phyloP scores from a whole-genome alignment of 768 basidiomycete genomes.

The Trametes elegans region DNA sequence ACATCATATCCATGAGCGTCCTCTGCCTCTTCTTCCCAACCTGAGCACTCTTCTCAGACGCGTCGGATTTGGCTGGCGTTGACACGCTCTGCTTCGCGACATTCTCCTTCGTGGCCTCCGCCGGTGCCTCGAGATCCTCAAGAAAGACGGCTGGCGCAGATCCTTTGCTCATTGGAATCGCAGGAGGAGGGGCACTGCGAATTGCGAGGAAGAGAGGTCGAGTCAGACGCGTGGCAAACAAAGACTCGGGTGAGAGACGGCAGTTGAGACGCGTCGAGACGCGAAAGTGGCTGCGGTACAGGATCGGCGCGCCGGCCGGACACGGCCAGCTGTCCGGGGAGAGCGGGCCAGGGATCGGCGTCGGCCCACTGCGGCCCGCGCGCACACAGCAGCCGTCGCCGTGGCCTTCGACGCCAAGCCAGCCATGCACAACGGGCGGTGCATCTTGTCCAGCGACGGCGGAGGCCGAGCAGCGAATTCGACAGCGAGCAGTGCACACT shows the following conservation, averaged over 20 bases:
- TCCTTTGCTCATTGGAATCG: slow-evolving; percentile 13
- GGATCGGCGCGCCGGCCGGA: slow-evolving; percentile 2
- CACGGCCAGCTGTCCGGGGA: not conserved
- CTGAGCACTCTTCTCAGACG: slow-evolving; percentile 14
- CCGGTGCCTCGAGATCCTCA: slow-evolving; percentile 32
- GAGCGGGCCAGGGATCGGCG: not conserved
- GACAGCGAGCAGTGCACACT: too few relatives aligned
- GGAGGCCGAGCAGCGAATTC: too few relatives aligned
- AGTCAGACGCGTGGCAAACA: slow-evolving; percentile 6
- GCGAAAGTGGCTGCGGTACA: slow-evolving; percentile 21
- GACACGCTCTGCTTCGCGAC: not conserved
- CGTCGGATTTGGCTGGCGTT: not conserved
- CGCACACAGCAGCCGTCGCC: too few relatives aligned
- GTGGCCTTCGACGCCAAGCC: too few relatives aligned
- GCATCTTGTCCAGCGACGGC: too few relatives aligned
- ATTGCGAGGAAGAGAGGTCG: not conserved
- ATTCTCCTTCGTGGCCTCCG: slow-evolving; percentile 6
- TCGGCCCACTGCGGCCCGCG: too few relatives aligned
- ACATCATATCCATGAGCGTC: slow-evolving; percentile 66
- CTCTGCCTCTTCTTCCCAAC: slow-evolving; percentile 51
- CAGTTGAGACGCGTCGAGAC: slow-evolving; percentile 18
- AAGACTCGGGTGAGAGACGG: not conserved
- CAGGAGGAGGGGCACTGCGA: not conserved
- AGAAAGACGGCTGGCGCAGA: slow-evolving; percentile 30
- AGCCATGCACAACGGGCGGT: too few relatives aligned